A percentile compares a stretch with the other conserved stretches of the same genome.
phyloP scores from a whole-genome alignment of 441 rosid genomes.

The Croton setiger region DNA sequence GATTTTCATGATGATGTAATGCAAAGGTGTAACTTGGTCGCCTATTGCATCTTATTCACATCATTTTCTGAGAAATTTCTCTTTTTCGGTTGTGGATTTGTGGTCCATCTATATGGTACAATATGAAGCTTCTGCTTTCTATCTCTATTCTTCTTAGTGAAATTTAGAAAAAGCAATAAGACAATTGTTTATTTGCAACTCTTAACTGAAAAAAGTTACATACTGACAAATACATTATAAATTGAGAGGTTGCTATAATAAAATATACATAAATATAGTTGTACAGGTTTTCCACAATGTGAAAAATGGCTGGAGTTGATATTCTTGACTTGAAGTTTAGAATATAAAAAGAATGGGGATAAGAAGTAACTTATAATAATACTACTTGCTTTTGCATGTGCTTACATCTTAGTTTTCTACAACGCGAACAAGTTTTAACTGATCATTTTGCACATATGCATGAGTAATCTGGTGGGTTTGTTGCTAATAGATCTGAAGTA shows the following conservation, averaged over 20 bases:
- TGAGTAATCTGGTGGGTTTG: neutral
- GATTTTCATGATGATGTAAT: no score
- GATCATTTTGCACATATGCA: neutral
- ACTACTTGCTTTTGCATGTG: constrained; percentile 26
- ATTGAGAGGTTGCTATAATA: neutral
- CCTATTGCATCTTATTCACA: constrained; percentile 1
- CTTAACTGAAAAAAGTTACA: neutral
- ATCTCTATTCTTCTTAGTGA: constrained; percentile 8
- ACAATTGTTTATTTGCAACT: neutral
- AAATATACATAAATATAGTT: no score
- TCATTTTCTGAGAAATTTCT: constrained; percentile 11
- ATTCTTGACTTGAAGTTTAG: constrained; percentile 11
- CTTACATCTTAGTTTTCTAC: constrained; percentile 16
- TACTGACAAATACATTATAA: neutral
- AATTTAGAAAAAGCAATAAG: neutral
- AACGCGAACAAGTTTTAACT: constrained; percentile 23
- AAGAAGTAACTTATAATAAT: neutral
- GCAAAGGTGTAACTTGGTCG: neutral
- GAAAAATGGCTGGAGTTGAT: constrained; percentile 8
- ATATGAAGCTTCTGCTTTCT: constrained; percentile 21
- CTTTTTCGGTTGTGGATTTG: neutral
- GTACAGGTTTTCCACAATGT: no score
- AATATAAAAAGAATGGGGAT: neutral
- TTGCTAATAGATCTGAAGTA: constrained; percentile 4
- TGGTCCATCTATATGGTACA: constrained; percentile 6